phyloP scores from a whole-genome alignment of 2,329 filamentous ascomycete genomes.

The Epichloe glyceriae region DNA sequence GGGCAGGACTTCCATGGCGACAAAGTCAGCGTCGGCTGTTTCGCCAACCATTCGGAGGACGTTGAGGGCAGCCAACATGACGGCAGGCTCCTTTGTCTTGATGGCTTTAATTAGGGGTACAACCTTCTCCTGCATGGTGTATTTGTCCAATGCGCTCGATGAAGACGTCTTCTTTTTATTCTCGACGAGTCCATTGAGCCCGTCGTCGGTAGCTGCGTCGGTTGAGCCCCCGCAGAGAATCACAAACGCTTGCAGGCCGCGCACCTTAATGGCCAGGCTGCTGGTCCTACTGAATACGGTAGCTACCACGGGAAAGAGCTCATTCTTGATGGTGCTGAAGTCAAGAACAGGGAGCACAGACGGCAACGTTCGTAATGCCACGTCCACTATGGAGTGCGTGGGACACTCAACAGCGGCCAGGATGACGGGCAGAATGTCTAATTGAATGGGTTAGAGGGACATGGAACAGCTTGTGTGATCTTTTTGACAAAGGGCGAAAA shows the following conservation, averaged over 20 bases:
- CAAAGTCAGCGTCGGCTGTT: slow-evolving; percentile 75
- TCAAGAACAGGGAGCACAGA: slow-evolving; percentile 78
- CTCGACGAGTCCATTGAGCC: slow-evolving; percentile 57
- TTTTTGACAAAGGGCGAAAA: background rate
- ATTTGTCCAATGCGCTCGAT: slow-evolving; percentile 83
- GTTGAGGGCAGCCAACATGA: slow-evolving; percentile 85
- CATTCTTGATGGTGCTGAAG: slow-evolving; percentile 93
- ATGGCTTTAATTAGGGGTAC: slow-evolving; percentile 81
- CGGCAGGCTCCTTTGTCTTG: slow-evolving; percentile 94
- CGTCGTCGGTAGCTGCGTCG: slow-evolving; percentile 36
- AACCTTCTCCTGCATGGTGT: slow-evolving; percentile 96
- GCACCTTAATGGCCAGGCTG: slow-evolving; percentile 87
- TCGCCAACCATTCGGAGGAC: slow-evolving; percentile 75
- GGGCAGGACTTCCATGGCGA: slow-evolving; percentile 82
- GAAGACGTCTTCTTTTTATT: slow-evolving; percentile 50
- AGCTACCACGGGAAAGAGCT: slow-evolving; percentile 86
- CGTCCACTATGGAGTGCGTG: slow-evolving; percentile 81
- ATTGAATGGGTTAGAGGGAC: background rate
- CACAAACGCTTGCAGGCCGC: slow-evolving; percentile 79
- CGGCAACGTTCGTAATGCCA: slow-evolving; percentile 65
- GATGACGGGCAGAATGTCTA: slow-evolving; percentile 80
- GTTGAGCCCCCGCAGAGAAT: slow-evolving; percentile 71
- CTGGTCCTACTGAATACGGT: slow-evolving; percentile 84
- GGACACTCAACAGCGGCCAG: slow-evolving; percentile 74
- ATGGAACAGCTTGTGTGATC: background rate